Evolutionary conservation across 208 protist species (phyloP), one percentile per base, ranked within the genome.

Genomic region (Acanthamoeba triangularis): DNA sequence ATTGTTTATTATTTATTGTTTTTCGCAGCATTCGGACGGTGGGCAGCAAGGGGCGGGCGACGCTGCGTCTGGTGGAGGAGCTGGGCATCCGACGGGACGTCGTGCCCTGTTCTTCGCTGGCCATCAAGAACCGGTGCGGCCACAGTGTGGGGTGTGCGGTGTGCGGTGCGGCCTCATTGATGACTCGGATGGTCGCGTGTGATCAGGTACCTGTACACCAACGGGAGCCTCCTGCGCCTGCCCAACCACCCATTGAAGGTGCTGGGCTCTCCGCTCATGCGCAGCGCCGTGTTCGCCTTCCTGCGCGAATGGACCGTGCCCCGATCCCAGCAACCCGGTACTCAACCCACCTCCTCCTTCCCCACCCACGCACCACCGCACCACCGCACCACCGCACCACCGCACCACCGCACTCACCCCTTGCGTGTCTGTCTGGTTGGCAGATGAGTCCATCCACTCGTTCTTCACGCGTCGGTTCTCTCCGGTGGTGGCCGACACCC

Each of bases 391-490:
- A n/a, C n/a, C n/a, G n/a, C n/a, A n/a, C n/a, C n/a, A n/a, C n/a
- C n/a, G n/a, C n/a, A n/a, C n/a, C n/a, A n/a, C n/a, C n/a, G n/a
- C n/a, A n/a, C n/a, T n/a, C n/a, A n/a, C n/a, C n/a, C n/a, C n/a
- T n/a, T n/a, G n/a, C n/a, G n/a, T 30, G 20, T 23, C 3, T 67
- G 25, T n/a, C 3, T 6, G 3, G 28, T 67, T 5, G n/a, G 56
- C 47, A 91, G 85, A 91, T 25, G 85, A 91, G 18, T 74, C 56
- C 47, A 49, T 91, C 4, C 85, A 72, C 30, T 91, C 85, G 16
- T 91, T 91, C 56, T 91, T 91, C 30, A 8, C 54, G 11, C n/a
- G 85, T 20, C 85, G 85, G 28, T 91, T 91, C 85, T 91, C 85
- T 35, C 85, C 85, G 33, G 28, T 41, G 25, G 85, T 72, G 33